These are phyloP conservation scores for Pythium phragmiticola DNA, from an alignment of 352 stramenopile species.

Conservation along the genomic window DNA sequence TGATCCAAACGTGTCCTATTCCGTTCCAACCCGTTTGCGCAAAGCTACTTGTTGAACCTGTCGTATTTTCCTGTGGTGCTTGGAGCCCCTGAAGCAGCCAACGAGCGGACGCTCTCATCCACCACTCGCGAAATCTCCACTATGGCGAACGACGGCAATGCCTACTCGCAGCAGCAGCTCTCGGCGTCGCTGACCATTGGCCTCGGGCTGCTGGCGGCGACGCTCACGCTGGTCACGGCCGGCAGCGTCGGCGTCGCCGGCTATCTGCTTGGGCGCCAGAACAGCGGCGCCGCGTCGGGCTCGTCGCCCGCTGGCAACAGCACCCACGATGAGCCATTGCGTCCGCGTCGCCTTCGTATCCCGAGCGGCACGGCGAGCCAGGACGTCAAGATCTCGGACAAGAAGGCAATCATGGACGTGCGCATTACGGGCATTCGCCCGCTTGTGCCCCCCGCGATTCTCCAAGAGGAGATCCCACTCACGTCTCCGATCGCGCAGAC, in stretches of 20 bases:
- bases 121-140: neutral
- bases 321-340: conserved; percentile 12
- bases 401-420: conserved; percentile 84
- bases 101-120: conserved; percentile 6
- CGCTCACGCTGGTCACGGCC: conserved; percentile 71
- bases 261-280: conserved; percentile 66
- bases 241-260: conserved; percentile 67
- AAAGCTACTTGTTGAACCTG: conserved; percentile 18
- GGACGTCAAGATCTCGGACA: conserved; percentile 84
- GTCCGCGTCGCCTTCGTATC: conserved; percentile 51
- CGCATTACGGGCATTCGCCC: conserved; percentile 84
- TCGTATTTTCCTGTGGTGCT: conserved; percentile 33
- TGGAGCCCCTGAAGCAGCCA: conserved; percentile 3
- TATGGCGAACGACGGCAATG: conserved; percentile 21
- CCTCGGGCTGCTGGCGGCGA: conserved; percentile 63
- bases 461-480: conserved; percentile 84
- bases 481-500: conserved; percentile 78
- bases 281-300: conserved; percentile 11
- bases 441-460: conserved; percentile 81
- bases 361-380: conserved; percentile 65
- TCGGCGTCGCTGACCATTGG: conserved; percentile 58
- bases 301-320: conserved; percentile 15
- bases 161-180: conserved; percentile 12
- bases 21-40: conserved; percentile 25
- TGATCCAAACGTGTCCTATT: neutral